Evolutionary conservation across 2,329 filamentous ascomycete species (phyloP), one percentile per base, ranked within the genome.

Genomic region (Penicillium sumatraense): DNA sequence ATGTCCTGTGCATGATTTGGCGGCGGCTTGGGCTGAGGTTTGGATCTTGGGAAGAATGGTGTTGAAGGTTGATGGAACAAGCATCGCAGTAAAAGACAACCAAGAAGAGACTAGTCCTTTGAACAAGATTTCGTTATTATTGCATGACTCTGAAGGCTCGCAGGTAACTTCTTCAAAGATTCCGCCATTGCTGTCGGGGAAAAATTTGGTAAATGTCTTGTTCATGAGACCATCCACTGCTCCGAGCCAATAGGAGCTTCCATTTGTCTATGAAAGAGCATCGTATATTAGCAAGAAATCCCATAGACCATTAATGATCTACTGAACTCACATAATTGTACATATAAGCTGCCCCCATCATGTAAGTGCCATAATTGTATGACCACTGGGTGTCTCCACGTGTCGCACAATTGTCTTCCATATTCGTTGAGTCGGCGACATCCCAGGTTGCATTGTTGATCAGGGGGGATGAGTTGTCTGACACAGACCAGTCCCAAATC

Each of bases 101-200:
- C 87, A 89, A 21, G 86, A 82, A 62, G 86, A 81, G n/a, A 90
- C 78, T 52, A 87, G 86, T 29, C 87, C 88, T 72, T 90, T 90
- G 82, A 89, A 92, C 1, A 84, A 84, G n/a, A 65, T 58, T 33
- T 65, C 62, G 18, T 65, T 65, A 14, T 83, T 79, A 50, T 87
- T 87, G 77, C 90, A 93, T 18, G 75, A 81, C 20, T 71, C 68
- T 2, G 68, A 74, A 2, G 80, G 75, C 62, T 91, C 89, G 74
- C 90, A 93, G 11, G 85, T 78, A 2, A 84, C 74, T 71, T 93
- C 90, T 9, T 65, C 57, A 11, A 65, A 55, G 3, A 64, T 58
- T 6, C 56, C 54, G 3, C 49, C 58, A 23, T 57, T 57, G 26
- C 53, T 56, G 11, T 68, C 49, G 8, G 78, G 77, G 73, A 86